A percentile compares a stretch with the other conserved stretches of the same genome.
These are phyloP conservation scores for Cynara cardunculus DNA, from an alignment of 129 eudicot species.

Conservation along the genomic window DNA sequence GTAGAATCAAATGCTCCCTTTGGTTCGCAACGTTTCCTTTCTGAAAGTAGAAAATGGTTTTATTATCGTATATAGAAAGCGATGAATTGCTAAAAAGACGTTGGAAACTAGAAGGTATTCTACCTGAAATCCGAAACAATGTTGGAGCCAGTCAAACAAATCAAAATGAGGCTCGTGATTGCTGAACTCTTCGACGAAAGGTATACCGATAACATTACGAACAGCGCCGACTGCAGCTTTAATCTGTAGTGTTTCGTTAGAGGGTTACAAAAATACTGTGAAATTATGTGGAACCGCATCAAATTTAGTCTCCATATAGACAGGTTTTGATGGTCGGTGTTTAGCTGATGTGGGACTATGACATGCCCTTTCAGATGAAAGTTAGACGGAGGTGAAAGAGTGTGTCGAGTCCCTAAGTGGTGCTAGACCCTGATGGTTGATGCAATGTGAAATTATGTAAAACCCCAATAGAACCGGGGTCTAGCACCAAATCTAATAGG, in stretches of 20 bases:
- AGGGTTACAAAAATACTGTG: neutral
- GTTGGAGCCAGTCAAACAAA: slow-evolving; percentile 92
- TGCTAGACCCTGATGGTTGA: neutral
- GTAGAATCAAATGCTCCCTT: slow-evolving; percentile 91
- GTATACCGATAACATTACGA: slow-evolving; percentile 68
- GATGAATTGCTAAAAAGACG: neutral
- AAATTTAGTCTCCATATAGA: no score
- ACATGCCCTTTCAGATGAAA: no score
- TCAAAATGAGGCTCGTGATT: slow-evolving; percentile 37
- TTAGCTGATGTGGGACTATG: neutral
- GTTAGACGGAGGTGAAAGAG: no score
- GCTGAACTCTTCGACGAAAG: slow-evolving; percentile 65
- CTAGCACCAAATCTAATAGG: neutral
- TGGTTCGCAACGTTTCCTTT: slow-evolving; percentile 91
- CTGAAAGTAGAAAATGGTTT: slow-evolving; percentile 28
- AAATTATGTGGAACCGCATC: neutral
- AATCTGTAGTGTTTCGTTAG: slow-evolving; percentile 47
- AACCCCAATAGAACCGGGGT: neutral
- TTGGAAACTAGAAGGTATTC: neutral
- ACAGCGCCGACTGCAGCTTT: slow-evolving; percentile 77
- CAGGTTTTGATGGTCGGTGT: neutral
- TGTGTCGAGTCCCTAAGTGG: neutral
- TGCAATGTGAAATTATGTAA: neutral
- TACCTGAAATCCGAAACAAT: slow-evolving; percentile 85
- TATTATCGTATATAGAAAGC: neutral